phyloP scores from a whole-genome alignment of 2,329 filamentous ascomycete species.

The Didymella exigua region DNA sequence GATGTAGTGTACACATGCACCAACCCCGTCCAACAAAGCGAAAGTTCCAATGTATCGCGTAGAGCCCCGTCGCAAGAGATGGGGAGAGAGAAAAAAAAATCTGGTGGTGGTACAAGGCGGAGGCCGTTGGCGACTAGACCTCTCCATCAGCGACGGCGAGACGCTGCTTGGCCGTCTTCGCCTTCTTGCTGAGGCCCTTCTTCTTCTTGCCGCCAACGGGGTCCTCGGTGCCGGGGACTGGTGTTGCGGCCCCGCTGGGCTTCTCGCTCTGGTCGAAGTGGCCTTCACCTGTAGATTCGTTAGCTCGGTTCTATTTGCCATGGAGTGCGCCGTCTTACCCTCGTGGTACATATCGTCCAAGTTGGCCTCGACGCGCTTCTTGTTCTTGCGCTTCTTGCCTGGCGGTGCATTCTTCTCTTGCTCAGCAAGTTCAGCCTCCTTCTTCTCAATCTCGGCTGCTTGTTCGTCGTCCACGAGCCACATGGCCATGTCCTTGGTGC shows the following conservation, averaged over 20 bases:
- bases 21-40: background rate
- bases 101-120: slow-evolving; percentile 4
- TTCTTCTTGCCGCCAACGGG: slow-evolving; percentile 51
- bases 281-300: slow-evolving; percentile 73
- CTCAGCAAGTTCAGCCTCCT: slow-evolving; percentile 82
- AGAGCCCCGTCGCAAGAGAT: background rate
- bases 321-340: no score
- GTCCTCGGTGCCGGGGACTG: slow-evolving; percentile 59
- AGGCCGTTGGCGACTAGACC: slow-evolving; percentile 25
- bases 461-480: slow-evolving; percentile 98
- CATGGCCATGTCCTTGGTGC: slow-evolving; percentile 97
- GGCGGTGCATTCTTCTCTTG: slow-evolving; percentile 59
- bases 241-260: slow-evolving; percentile 83
- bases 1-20: slow-evolving; percentile 12
- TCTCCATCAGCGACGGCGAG: slow-evolving; percentile 56
- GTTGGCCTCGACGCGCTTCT: slow-evolving; percentile 64
- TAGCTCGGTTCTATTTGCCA: no score
- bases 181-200: slow-evolving; percentile 55
- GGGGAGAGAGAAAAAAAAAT: slow-evolving; percentile 1
- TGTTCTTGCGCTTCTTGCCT: slow-evolving; percentile 64
- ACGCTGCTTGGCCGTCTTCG: slow-evolving; percentile 58
- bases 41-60: background rate
- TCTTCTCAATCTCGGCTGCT: slow-evolving; percentile 88
- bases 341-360: slow-evolving; percentile 99
- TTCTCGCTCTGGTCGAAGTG: slow-evolving; percentile 92